These are phyloP conservation scores for Candida pseudoglaebosa DNA, from an alignment of 805 yeast species.

Conservation along the genomic window DNA sequence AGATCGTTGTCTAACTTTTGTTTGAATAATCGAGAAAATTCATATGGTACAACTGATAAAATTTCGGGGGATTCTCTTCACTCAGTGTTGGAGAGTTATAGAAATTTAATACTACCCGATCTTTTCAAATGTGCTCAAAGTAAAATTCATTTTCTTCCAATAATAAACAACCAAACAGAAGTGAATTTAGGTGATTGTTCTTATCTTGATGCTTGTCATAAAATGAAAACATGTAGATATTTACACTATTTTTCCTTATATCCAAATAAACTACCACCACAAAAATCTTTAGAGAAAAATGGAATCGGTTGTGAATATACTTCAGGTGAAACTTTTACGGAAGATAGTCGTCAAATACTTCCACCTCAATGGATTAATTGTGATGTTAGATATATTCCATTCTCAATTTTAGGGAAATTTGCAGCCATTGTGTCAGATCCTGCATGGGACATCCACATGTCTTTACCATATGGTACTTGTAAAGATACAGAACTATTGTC, in stretches of 20 bases:
- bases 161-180: conserved; percentile 56
- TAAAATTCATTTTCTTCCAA: conserved; percentile 28
- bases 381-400: conserved; percentile 73
- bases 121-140: conserved; percentile 19
- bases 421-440: conserved; percentile 88
- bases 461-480: conserved; percentile 70
- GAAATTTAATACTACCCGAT: conserved; percentile 14
- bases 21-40: conserved; percentile 17
- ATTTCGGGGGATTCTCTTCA: conserved; percentile 10
- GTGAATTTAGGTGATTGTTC: conserved; percentile 81
- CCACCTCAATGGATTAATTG: conserved; percentile 88
- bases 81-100: conserved; percentile 13
- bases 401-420: conserved; percentile 69
- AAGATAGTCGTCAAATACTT: conserved; percentile 25
- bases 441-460: conserved; percentile 96
- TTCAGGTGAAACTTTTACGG: conserved; percentile 44
- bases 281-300: not conserved
- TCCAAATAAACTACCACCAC: conserved; percentile 23
- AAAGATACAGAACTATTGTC: conserved; percentile 70
- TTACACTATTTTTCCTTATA: conserved; percentile 64
- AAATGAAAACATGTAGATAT: conserved; percentile 73
- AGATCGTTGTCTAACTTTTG: conserved; percentile 19
- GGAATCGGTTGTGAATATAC: conserved; percentile 25
- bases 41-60: conserved; percentile 6
- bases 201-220: conserved; percentile 90